These are phyloP conservation scores for Botrytis tulipae DNA, from an alignment of 2,329 filamentous ascomycete genomes.

Conservation along the genomic window DNA sequence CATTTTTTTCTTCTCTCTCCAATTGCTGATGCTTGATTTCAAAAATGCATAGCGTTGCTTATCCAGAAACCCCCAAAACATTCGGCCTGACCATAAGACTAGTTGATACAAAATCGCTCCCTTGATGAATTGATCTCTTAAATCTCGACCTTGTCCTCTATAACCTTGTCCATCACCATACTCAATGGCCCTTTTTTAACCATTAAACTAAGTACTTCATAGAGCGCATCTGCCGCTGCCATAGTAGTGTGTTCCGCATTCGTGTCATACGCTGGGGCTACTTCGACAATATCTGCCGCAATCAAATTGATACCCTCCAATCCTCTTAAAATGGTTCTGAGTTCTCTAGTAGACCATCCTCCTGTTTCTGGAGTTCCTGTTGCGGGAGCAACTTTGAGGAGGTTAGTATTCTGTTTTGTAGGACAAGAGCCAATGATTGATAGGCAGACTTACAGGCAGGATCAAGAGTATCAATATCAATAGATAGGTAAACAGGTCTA, in stretches of 20 bases:
- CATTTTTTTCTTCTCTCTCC: not conserved
- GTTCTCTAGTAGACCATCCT: slow-evolving; percentile 71
- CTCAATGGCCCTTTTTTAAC: slow-evolving; percentile 73
- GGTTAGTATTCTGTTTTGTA: slow-evolving; percentile 21
- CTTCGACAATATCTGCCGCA: slow-evolving; percentile 71
- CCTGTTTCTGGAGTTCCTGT: slow-evolving; percentile 76
- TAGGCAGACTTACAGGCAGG: slow-evolving; percentile 61
- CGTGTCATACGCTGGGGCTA: slow-evolving; percentile 70
- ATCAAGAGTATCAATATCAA: slow-evolving; percentile 87
- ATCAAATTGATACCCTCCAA: slow-evolving; percentile 68
- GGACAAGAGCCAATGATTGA: not conserved
- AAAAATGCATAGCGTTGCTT: no score
- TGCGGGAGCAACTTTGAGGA: slow-evolving; percentile 58
- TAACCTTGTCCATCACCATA: slow-evolving; percentile 40
- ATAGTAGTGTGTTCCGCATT: slow-evolving; percentile 73
- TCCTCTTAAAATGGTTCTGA: slow-evolving; percentile 68
- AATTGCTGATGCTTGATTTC: not conserved
- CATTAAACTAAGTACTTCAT: slow-evolving; percentile 80
- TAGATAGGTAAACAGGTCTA: slow-evolving; percentile 75
- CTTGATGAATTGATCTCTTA: not conserved
- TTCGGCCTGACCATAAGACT: not conserved
- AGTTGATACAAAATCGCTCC: not conserved
- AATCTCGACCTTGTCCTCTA: slow-evolving; percentile 7
- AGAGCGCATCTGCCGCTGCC: slow-evolving; percentile 68
- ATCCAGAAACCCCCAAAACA: not conserved